Evolutionary conservation across 139 green algal genomes (phyloP), one percentile per base, ranked within the genome.

Genomic region (Haematococcus lacustris): DNA sequence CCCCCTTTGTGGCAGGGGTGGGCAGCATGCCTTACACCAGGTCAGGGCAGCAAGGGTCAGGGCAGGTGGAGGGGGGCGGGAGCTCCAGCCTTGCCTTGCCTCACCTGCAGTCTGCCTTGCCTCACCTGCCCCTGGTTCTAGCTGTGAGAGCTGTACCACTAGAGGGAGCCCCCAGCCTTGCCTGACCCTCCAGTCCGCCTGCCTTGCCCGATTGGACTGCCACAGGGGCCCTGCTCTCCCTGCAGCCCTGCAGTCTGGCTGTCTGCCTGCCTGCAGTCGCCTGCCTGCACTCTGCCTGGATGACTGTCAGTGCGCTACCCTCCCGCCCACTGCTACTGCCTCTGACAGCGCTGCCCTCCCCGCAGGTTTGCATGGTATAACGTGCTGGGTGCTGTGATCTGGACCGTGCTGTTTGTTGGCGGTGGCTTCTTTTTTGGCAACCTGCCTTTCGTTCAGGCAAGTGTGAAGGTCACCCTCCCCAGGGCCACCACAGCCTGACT

Each of bases 1-100:
- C 93, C 26, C 93, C 93, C 9, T 97, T 97, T 75, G 89, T 97
- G 25, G 93, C 93, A 1, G 93, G 93, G 38, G 84, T 97, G 9
- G 89, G 87, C 30, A 83, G 68, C 57, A 96, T 97, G 91, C 38
- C 78, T 1, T 96, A 94, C 70, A 40, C 41, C 59, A 73, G 73
- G 68, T 77, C 28, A 68, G 76, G 84, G 69, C 64, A 66, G n/a
- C n/a, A n/a, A 60, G 5, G 34, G 50, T 59, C 50, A 59, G 50
- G 26, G 5, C 50, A 4, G 53, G 28, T 17, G 64, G 2, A 51
- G 6, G 26, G 64, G 6, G 33, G 13, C n/a, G n/a, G n/a, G n/a
- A n/a, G n/a, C n/a, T n/a, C n/a, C n/a, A n/a, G n/a, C n/a, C n/a
- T n/a, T n/a, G n/a, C n/a, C n/a, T n/a, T n/a, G n/a, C n/a, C n/a